Evolutionary conservation across 83 land plant genomes (phyloP).

Genomic region (Thuja plicata): DNA sequence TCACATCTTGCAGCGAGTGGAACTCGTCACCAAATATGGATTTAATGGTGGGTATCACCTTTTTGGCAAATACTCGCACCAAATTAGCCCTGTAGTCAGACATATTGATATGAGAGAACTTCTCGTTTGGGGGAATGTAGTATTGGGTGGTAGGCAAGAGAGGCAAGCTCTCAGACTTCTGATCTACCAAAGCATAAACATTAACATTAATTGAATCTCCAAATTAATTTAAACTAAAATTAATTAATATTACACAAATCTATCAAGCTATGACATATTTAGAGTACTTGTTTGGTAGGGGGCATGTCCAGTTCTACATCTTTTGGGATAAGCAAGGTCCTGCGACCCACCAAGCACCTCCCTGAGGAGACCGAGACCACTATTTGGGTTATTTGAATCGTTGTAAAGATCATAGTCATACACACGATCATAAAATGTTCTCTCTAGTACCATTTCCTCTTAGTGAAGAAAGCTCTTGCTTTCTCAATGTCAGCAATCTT

Average conservation of each 20-base stretch:
- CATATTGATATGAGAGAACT: neutral
- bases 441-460: slow-evolving; percentile 24
- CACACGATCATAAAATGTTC: slow-evolving; percentile 17
- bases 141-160: neutral
- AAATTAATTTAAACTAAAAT: no score
- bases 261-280: neutral
- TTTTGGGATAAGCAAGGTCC: slow-evolving; percentile 21
- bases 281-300: slow-evolving; percentile 1
- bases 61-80: neutral
- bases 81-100: neutral
- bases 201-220: neutral
- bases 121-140: slow-evolving; percentile 15
- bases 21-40: neutral
- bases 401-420: slow-evolving; percentile 28
- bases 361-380: neutral
- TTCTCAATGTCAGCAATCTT: slow-evolving; percentile 18
- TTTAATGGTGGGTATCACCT: neutral
- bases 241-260: neutral
- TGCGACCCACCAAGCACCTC: no score
- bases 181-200: neutral
- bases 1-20: neutral
- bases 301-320: slow-evolving; percentile 25
- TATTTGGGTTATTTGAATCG: slow-evolving; percentile 20
- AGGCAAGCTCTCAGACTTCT: neutral
- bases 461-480: slow-evolving; percentile 5